phyloP scores from a whole-genome alignment of 2,329 filamentous ascomycete genomes.

The Eutypa lata region DNA sequence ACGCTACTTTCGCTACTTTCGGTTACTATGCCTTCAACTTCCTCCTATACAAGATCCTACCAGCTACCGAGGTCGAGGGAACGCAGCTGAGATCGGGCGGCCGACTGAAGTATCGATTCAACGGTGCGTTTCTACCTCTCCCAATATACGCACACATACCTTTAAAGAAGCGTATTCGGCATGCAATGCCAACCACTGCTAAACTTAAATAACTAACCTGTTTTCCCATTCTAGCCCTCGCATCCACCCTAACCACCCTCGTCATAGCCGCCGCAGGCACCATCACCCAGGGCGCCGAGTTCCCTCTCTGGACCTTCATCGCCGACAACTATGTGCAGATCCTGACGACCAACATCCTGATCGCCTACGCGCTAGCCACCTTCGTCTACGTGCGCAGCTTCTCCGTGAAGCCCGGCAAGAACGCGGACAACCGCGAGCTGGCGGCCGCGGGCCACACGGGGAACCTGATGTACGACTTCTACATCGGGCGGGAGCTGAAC shows the following conservation, averaged over 20 bases:
- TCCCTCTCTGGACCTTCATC: conserved; percentile 88
- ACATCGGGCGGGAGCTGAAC: conserved; percentile 93
- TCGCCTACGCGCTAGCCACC: conserved; percentile 68
- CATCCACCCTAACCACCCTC: conserved; percentile 71
- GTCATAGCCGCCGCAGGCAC: conserved; percentile 73
- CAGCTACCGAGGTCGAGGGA: conserved; percentile 69
- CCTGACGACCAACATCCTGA: conserved; percentile 76
- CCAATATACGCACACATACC: neutral
- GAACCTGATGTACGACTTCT: conserved; percentile 92
- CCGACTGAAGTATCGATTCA: conserved; percentile 78
- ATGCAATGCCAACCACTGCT: no score
- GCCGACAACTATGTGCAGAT: conserved; percentile 87
- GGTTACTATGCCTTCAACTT: conserved; percentile 78
- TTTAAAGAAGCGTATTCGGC: no score
- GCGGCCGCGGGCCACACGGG: conserved; percentile 79
- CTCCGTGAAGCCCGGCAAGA: conserved; percentile 66
- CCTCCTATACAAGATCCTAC: conserved; percentile 72
- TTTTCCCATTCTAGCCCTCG: conserved; percentile 55
- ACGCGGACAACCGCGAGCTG: conserved; percentile 70
- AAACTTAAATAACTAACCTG: conserved; percentile 11
- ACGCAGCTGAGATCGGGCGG: conserved; percentile 68
- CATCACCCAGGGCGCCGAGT: conserved; percentile 71
- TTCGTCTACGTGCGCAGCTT: conserved; percentile 85
- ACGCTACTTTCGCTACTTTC: conserved; percentile 66
- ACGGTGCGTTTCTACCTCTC: conserved; percentile 46